Evolutionary conservation across 306 rosid species (phyloP).

Genomic region (Psophocarpus tetragonolobus): DNA sequence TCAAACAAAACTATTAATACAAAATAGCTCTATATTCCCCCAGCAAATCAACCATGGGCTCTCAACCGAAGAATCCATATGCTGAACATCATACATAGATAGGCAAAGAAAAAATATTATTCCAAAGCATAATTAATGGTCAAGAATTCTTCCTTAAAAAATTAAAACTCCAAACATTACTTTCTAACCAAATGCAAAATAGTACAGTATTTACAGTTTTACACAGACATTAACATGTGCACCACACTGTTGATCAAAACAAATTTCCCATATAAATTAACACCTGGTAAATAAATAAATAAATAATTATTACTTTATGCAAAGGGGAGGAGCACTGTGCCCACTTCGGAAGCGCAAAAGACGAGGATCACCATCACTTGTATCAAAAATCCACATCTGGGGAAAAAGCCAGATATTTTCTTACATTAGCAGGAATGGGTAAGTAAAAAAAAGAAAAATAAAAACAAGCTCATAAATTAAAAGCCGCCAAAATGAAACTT

Average conservation of each 20-base stretch:
- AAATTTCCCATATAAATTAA: constrained; percentile 12
- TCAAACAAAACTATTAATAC: background rate
- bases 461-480: constrained; percentile 2
- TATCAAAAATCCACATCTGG: constrained; percentile 97
- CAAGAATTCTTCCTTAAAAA: background rate
- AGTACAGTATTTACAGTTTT: background rate
- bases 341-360: constrained; percentile 89
- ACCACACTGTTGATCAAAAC: background rate
- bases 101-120: constrained; percentile 18
- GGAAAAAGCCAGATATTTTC: background rate
- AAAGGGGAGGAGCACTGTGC: constrained; percentile 94
- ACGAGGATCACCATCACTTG: constrained; percentile 91
- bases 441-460: constrained; percentile 1
- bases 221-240: background rate
- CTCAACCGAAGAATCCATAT: constrained; percentile 1
- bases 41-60: background rate
- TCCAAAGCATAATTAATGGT: background rate
- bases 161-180: background rate
- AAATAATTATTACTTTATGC: constrained; percentile 73
- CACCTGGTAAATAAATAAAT: constrained; percentile 29
- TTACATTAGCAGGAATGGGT: background rate
- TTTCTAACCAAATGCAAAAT: background rate
- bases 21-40: constrained; percentile 13
- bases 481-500: background rate
- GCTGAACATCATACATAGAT: background rate